phyloP scores from a whole-genome alignment of 2,329 filamentous ascomycete species.

The Fusarium mexicanum region DNA sequence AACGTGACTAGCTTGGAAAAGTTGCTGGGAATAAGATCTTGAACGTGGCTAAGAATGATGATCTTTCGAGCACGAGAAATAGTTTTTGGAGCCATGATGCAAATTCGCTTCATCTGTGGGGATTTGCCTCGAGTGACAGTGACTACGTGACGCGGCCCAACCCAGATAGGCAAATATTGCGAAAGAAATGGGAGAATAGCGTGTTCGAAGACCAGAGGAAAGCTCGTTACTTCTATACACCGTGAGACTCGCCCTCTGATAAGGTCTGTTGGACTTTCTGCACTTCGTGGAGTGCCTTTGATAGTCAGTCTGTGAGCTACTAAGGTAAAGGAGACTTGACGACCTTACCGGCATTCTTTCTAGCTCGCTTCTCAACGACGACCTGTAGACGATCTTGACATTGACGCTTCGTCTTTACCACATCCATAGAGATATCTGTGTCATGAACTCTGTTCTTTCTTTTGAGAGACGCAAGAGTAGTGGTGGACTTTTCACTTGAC shows the following conservation, averaged over 20 bases:
- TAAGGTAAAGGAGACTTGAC: background rate
- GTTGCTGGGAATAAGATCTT: conserved; percentile 52
- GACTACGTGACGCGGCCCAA: conserved; percentile 52
- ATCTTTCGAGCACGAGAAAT: conserved; percentile 52
- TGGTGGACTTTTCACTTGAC: background rate
- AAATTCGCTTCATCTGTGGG: conserved; percentile 49
- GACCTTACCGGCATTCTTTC: conserved; percentile 42
- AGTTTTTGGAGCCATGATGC: conserved; percentile 51
- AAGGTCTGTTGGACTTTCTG: conserved; percentile 47
- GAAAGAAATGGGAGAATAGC: conserved; percentile 55
- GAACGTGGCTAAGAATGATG: conserved; percentile 52
- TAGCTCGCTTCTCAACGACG: conserved; percentile 49
- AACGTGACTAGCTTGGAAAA: conserved; percentile 48
- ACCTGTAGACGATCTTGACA: conserved; percentile 49
- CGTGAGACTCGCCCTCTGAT: conserved; percentile 42
- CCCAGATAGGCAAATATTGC: conserved; percentile 55
- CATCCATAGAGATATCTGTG: conserved; percentile 25
- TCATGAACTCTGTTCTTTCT: conserved; percentile 12
- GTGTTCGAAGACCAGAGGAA: conserved; percentile 56
- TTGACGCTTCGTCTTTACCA: conserved; percentile 48
- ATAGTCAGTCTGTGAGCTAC: conserved; percentile 10
- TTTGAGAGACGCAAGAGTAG: conserved; percentile 26
- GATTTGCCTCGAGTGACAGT: conserved; percentile 51
- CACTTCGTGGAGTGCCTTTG: conserved; percentile 42
- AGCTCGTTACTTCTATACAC: conserved; percentile 49